Conservation (phyloP, 257 asterid genomes). For the Salvia miltiorrhiza region DNA sequence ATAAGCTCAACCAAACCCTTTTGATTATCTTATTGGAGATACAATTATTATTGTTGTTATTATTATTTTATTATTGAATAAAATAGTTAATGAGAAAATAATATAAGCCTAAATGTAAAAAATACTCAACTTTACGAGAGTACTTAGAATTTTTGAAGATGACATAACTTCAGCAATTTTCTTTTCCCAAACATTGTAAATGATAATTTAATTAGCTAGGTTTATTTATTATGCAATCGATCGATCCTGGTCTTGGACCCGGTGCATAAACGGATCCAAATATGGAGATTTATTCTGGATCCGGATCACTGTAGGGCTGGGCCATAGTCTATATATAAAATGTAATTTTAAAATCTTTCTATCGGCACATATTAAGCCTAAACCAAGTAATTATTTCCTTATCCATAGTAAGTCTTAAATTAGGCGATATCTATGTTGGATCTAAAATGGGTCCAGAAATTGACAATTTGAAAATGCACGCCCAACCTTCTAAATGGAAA, state of each 20-base stretch:
- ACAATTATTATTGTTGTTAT: too few relatives aligned
- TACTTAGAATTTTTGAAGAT: neutral
- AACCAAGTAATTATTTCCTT: neutral
- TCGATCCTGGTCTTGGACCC: too few relatives aligned
- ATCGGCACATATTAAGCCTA: neutral
- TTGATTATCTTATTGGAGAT: too few relatives aligned
- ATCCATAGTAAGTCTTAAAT: neutral
- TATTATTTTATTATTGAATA: too few relatives aligned
- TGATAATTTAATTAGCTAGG: neutral
- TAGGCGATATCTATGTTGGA: neutral
- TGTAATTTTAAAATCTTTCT: neutral
- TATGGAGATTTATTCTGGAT: neutral
- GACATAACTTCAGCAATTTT: neutral
- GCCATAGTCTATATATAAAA: too few relatives aligned
- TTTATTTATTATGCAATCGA: neutral
- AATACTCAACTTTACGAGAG: neutral
- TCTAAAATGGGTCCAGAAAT: slow-evolving; percentile 5
- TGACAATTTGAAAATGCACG: neutral
- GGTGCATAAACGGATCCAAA: too few relatives aligned
- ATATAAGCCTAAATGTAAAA: too few relatives aligned
- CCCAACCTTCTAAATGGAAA: neutral
- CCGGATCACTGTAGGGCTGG: neutral
- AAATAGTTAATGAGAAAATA: too few relatives aligned
- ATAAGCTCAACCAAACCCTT: too few relatives aligned
- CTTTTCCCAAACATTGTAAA: neutral